A percentile compares a stretch with the other conserved stretches of the same genome.
These are phyloP conservation scores for Pythium phragmiticola DNA, from an alignment of 352 stramenopile genomes.

Conservation along the genomic window DNA sequence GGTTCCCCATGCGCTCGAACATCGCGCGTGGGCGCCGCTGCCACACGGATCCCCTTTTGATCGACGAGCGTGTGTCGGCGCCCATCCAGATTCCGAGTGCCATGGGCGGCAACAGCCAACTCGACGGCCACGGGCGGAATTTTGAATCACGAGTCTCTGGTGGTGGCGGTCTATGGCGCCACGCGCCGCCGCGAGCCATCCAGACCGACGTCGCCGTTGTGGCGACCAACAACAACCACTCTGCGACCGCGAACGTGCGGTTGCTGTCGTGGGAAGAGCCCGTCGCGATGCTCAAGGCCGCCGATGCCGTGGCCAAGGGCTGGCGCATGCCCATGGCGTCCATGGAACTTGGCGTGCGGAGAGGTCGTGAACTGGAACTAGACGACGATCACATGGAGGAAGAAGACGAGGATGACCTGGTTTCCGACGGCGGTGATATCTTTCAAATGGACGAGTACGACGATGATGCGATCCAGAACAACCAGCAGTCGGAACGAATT, in stretches of 20 bases:
- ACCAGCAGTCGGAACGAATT: slow-evolving; percentile 8
- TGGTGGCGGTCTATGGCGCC: neutral
- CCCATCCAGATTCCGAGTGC: slow-evolving; percentile 63
- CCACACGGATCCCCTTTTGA: slow-evolving; percentile 35
- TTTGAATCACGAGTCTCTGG: neutral
- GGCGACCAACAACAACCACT: slow-evolving; percentile 8
- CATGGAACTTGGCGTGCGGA: slow-evolving; percentile 14
- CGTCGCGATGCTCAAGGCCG: slow-evolving; percentile 36
- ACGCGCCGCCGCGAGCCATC: slow-evolving; percentile 6
- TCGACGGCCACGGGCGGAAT: slow-evolving; percentile 13
- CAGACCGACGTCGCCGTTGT: neutral
- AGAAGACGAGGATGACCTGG: slow-evolving; percentile 31
- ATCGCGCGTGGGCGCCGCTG: slow-evolving; percentile 31
- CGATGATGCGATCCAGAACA: slow-evolving; percentile 9
- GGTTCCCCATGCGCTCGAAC: slow-evolving; percentile 25
- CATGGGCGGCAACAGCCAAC: slow-evolving; percentile 6
- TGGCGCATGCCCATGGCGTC: slow-evolving; percentile 14
- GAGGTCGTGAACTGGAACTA: slow-evolving; percentile 23
- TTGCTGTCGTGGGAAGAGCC: slow-evolving; percentile 70
- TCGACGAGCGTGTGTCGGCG: slow-evolving; percentile 46
- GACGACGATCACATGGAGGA: slow-evolving; percentile 48
- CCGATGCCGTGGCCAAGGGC: slow-evolving; percentile 18
- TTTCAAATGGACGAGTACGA: slow-evolving; percentile 67
- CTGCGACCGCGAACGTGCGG: slow-evolving; percentile 20
- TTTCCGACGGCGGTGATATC: slow-evolving; percentile 54